Conservation (phyloP, 1,284 basidiomycete species). For the Schizopora paradoxa region DNA sequence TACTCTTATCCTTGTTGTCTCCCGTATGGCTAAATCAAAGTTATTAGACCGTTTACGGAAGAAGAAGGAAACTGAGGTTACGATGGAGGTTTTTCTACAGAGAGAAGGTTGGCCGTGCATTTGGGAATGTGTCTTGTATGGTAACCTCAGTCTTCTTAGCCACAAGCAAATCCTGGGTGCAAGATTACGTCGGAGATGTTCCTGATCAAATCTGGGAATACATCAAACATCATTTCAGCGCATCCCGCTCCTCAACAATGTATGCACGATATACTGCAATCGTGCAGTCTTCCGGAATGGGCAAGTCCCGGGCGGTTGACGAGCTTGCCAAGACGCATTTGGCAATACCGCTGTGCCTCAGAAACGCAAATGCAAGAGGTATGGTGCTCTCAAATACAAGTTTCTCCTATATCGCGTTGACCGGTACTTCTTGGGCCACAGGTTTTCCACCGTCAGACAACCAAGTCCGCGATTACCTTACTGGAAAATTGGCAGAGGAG, state of each 20-base stretch:
- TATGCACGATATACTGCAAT: slow-evolving; percentile 17
- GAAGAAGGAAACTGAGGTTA: too few relatives aligned
- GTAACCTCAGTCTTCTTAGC: too few relatives aligned
- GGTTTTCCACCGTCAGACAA: slow-evolving; percentile 13
- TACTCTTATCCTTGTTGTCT: too few relatives aligned
- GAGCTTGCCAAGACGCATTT: slow-evolving; percentile 24
- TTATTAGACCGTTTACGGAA: too few relatives aligned
- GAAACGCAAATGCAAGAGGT: slow-evolving; percentile 9
- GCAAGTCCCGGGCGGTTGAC: slow-evolving; percentile 28
- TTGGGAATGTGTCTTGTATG: too few relatives aligned
- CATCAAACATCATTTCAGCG: not conserved
- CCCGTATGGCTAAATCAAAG: too few relatives aligned
- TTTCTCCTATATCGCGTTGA: not conserved
- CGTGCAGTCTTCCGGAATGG: slow-evolving; percentile 29
- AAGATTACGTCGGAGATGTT: not conserved
- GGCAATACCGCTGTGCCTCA: slow-evolving; percentile 24
- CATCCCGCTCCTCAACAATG: too few relatives aligned
- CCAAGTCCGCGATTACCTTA: slow-evolving; percentile 6
- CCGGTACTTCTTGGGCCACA: slow-evolving; percentile 3
- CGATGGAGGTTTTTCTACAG: too few relatives aligned
- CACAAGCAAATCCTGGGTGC: not conserved
- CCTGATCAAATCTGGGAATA: not conserved
- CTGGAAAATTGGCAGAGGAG: not conserved
- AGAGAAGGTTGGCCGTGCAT: too few relatives aligned
- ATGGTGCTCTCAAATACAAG: slow-evolving; percentile 2